Percentiles rank a stretch among this genome's conserved stretches.
Conservation (phyloP, 1,284 basidiomycete species). For the Kwoniella shivajii region DNA sequence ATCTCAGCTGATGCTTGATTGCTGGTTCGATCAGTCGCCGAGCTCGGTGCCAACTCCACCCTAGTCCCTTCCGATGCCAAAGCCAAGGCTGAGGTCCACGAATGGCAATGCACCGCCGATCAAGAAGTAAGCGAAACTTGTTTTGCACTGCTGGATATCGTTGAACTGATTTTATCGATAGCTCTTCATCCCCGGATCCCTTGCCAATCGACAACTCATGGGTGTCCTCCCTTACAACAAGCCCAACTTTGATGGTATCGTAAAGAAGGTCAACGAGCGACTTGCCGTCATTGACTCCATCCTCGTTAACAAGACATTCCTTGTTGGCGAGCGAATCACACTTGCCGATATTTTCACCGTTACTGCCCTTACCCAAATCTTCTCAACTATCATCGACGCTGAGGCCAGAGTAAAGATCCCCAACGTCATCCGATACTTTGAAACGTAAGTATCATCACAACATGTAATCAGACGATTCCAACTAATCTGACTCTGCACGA, state of each 20-base stretch:
- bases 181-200: slow-evolving; percentile 44
- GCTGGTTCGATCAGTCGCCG: slow-evolving; percentile 63
- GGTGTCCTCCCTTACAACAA: slow-evolving; percentile 63
- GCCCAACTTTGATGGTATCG: slow-evolving; percentile 56
- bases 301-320: slow-evolving; percentile 80
- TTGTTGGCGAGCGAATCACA: slow-evolving; percentile 92
- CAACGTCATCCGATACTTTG: slow-evolving; percentile 78
- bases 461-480: not conserved
- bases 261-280: slow-evolving; percentile 34
- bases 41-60: slow-evolving; percentile 67
- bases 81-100: slow-evolving; percentile 65
- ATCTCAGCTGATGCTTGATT: slow-evolving; percentile 3
- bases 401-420: slow-evolving; percentile 67
- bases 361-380: slow-evolving; percentile 60
- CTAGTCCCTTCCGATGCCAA: slow-evolving; percentile 64
- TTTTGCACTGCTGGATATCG: too few species aligned
- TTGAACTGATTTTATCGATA: too few species aligned
- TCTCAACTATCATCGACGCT: slow-evolving; percentile 63
- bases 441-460: slow-evolving; percentile 64
- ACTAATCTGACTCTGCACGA: not conserved
- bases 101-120: slow-evolving; percentile 69
- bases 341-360: slow-evolving; percentile 83
- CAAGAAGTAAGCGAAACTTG: slow-evolving; percentile 63
- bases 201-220: slow-evolving; percentile 57
- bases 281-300: slow-evolving; percentile 65